These are phyloP conservation scores for Geranomyces michiganensis DNA, from an alignment of 192 early-diverging fungal genomes.

Conservation along the genomic window DNA sequence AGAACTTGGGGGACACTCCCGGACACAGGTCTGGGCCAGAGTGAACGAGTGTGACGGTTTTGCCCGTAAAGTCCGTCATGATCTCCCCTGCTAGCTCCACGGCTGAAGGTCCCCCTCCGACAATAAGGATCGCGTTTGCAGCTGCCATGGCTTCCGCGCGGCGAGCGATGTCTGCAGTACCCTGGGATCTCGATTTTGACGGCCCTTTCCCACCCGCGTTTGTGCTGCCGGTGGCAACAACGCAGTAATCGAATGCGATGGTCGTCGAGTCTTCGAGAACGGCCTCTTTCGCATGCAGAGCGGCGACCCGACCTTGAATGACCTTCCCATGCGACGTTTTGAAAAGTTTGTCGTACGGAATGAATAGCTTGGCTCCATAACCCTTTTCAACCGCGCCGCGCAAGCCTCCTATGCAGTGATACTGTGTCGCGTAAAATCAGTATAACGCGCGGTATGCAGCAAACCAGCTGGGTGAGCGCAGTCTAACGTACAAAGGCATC, in stretches of 20 bases:
- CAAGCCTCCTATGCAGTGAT: slow-evolving; percentile 18
- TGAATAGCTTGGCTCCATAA: slow-evolving; percentile 36
- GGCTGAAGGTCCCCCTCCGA: slow-evolving; percentile 78
- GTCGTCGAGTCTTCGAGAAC: slow-evolving; percentile 51
- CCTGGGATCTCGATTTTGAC: slow-evolving; percentile 37
- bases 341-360: slow-evolving; percentile 47
- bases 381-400: slow-evolving; percentile 38
- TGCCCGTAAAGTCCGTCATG: slow-evolving; percentile 58
- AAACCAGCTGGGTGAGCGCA: neutral
- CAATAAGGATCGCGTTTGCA: slow-evolving; percentile 56
- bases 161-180: slow-evolving; percentile 30
- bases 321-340: slow-evolving; percentile 36
- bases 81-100: slow-evolving; percentile 81
- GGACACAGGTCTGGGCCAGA: slow-evolving; percentile 45
- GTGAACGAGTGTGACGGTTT: slow-evolving; percentile 68
- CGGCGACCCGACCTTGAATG: slow-evolving; percentile 51
- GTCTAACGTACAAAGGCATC: neutral
- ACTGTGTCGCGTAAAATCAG: neutral
- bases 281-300: slow-evolving; percentile 46
- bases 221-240: slow-evolving; percentile 64
- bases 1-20: slow-evolving; percentile 19
- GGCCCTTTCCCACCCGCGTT: slow-evolving; percentile 46
- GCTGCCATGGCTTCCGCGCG: slow-evolving; percentile 49
- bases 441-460: neutral
- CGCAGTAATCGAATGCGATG: slow-evolving; percentile 66